Evolutionary conservation across 805 yeast genomes (phyloP).

Genomic region (Ogataea nonfermentans): DNA sequence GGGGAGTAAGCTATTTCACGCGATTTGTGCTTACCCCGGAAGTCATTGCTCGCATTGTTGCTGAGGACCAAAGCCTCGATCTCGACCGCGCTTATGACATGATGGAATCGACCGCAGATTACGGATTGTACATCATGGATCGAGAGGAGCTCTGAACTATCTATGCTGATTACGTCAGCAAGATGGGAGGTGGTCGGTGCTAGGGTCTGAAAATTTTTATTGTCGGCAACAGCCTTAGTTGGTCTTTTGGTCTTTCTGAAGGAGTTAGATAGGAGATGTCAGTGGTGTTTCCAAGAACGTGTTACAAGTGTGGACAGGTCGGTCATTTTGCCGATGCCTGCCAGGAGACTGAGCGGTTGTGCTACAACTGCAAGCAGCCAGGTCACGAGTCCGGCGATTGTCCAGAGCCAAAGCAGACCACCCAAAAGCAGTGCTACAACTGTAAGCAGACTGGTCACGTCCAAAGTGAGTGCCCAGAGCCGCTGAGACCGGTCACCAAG

Average conservation of each 20-base stretch:
- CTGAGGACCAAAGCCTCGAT: constrained; percentile 42
- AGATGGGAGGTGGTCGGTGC: constrained; percentile 3
- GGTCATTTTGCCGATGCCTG: constrained; percentile 92
- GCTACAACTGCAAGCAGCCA: constrained; percentile 89
- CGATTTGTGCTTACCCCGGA: constrained; percentile 65
- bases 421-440: constrained; percentile 86
- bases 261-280: constrained; percentile 21
- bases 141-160: constrained; percentile 11
- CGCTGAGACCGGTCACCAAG: constrained; percentile 54
- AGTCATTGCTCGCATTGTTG: constrained; percentile 48
- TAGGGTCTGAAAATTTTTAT: constrained; percentile 11
- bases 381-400: constrained; percentile 90
- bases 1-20: constrained; percentile 57
- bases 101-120: constrained; percentile 43
- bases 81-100: constrained; percentile 45
- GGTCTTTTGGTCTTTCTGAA: constrained; percentile 8
- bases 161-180: neutral
- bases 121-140: constrained; percentile 37
- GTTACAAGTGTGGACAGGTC: constrained; percentile 89
- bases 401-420: constrained; percentile 82
- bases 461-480: constrained; percentile 76
- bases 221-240: constrained; percentile 5
- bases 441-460: constrained; percentile 92
- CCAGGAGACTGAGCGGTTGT: constrained; percentile 76
- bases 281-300: constrained; percentile 56